Evolutionary conservation across 192 early-diverging fungal species (phyloP), one percentile per base, ranked within the genome.

Genomic region (Diversispora epigaea): DNA sequence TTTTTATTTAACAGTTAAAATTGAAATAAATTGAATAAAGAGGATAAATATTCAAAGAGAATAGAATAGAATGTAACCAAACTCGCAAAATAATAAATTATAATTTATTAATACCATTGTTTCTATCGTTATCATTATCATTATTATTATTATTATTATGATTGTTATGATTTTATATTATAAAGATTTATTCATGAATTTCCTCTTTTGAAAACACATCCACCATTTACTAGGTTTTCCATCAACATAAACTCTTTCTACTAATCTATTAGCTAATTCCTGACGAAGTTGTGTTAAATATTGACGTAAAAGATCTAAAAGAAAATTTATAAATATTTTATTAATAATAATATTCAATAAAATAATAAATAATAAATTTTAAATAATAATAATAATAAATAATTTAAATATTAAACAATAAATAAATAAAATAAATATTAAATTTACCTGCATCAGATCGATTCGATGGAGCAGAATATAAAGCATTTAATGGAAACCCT

Each of bases 131-230:
- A 32, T 32, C 25, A 32, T 32, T 32, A 2, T 32, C 2, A 32
- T 32, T 32, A 32, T 32, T 32, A 32, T 32, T 32, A 32, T 32
- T 2, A 2, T 32, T 32, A 32, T 32, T 32, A 32, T 32, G 25
- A 32, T 32, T 32, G 2, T n/a, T 32, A 32, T 32, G 25, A 32
- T 32, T 32, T 32, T 32, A 32, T 61, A 47, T 74, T 86, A 86
- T 73, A 94, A 84, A 40, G 87, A 81, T 84, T 96, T 88, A 78
- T 91, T 91, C 96, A 99, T 99, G 79, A 99, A 99, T 85, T 97
- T 95, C 77, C 96, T 88, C 89, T 98, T 99, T 78, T 94, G 90
- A 87, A 99, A 99, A 79, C 93, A 92, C 88, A 99, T 86, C 98
- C 98, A 99, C 96, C 96, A 99, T 80, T 99, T 99, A 87, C 92